phyloP scores from a whole-genome alignment of 2,329 filamentous ascomycete species.

The Arthrobotrys sphaeroides region DNA sequence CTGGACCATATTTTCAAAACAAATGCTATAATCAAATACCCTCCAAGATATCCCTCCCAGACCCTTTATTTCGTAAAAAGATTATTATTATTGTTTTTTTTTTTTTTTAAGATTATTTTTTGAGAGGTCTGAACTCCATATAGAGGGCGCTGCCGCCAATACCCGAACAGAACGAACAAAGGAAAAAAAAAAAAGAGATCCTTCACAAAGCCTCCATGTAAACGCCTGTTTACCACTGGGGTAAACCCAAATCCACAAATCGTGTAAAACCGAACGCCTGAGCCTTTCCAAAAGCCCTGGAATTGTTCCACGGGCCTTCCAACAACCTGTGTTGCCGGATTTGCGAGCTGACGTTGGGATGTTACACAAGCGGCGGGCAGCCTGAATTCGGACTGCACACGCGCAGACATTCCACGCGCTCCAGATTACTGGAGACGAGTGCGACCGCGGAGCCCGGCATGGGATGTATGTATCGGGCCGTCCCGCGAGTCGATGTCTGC shows the following conservation, averaged over 20 bases:
- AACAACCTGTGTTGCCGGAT: slow-evolving; percentile 9
- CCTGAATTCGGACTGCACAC: neutral
- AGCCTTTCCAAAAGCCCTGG: neutral
- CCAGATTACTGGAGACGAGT: slow-evolving; percentile 15
- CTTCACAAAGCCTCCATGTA: neutral
- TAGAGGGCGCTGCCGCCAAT: neutral
- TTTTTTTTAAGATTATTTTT: neutral
- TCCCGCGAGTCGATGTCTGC: neutral
- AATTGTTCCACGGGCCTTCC: neutral
- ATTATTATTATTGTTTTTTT: neutral
- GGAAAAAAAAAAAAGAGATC: neutral
- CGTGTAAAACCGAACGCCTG: neutral
- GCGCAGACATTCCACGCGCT: too few relatives aligned
- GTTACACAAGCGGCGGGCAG: slow-evolving; percentile 24
- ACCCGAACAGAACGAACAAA: neutral
- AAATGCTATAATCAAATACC: too few relatives aligned
- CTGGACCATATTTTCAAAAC: neutral
- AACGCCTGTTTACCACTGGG: neutral
- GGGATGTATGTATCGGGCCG: neutral
- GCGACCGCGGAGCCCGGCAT: neutral
- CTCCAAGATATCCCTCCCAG: too few relatives aligned
- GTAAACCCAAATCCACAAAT: neutral
- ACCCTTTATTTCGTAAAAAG: too few relatives aligned
- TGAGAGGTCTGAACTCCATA: too few relatives aligned
- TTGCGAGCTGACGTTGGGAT: slow-evolving; percentile 22